phyloP scores from a whole-genome alignment of 2,329 filamentous ascomycete species.

The Tolypocladium paradoxum region DNA sequence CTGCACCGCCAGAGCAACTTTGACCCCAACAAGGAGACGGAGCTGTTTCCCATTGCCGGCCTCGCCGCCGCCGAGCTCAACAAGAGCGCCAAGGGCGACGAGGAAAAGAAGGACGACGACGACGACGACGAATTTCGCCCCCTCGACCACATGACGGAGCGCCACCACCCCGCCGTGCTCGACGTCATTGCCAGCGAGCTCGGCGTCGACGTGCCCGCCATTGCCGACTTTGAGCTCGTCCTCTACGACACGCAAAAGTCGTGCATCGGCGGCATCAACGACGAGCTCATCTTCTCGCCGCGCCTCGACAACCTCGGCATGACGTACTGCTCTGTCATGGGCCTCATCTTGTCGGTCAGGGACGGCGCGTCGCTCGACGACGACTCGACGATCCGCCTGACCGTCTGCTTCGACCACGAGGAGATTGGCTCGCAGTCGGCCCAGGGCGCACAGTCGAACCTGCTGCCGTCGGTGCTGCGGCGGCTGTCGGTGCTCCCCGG shows the following conservation, averaged over 20 bases:
- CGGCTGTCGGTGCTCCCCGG: constrained; percentile 73
- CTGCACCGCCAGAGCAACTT: constrained; percentile 80
- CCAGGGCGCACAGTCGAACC: constrained; percentile 87
- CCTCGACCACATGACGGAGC: constrained; percentile 63
- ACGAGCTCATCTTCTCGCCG: constrained; percentile 95
- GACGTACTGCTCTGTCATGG: constrained; percentile 85
- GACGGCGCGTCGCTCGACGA: constrained; percentile 55
- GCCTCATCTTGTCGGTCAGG: constrained; percentile 68
- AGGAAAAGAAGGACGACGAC: constrained; percentile 22
- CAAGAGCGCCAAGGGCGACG: constrained; percentile 45
- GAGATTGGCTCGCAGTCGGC: constrained; percentile 90
- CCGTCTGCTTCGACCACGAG: constrained; percentile 94
- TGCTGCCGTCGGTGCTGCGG: constrained; percentile 76
- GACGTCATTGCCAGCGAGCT: constrained; percentile 76
- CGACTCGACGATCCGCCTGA: constrained; percentile 77
- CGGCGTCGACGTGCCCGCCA: constrained; percentile 55
- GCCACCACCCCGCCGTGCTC: constrained; percentile 82
- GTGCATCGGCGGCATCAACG: constrained; percentile 76
- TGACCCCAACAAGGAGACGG: constrained; percentile 92
- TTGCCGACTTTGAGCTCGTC: constrained; percentile 93
- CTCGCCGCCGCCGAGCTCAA: constrained; percentile 83
- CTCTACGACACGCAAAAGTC: constrained; percentile 93
- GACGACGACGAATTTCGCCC: constrained; percentile 56
- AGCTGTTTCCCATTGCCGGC: constrained; percentile 87
- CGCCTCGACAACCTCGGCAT: constrained; percentile 92